These are phyloP conservation scores for Solanum appendiculatum DNA, from an alignment of 257 asterid species.

Conservation along the genomic window DNA sequence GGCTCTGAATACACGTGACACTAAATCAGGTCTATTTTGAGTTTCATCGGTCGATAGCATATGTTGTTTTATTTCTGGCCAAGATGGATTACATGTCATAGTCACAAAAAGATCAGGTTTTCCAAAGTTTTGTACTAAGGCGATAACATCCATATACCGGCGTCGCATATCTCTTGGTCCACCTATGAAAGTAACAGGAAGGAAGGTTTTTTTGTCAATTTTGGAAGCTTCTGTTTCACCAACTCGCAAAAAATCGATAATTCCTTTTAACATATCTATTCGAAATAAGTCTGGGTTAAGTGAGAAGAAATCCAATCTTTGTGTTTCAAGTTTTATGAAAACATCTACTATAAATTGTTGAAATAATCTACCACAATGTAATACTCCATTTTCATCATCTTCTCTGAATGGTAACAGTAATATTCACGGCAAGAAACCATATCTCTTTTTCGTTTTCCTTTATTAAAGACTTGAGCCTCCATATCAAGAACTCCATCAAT, in stretches of 20 bases:
- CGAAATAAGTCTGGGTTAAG: background rate
- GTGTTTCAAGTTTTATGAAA: background rate
- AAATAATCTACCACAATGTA: background rate
- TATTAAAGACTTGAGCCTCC: background rate
- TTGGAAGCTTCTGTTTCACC: background rate
- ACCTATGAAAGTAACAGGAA: background rate
- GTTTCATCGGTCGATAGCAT: background rate
- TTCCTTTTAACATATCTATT: background rate
- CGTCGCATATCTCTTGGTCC: background rate
- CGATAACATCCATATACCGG: background rate
- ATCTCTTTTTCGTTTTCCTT: background rate
- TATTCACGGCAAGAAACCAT: background rate
- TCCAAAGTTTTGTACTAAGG: background rate
- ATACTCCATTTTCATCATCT: background rate
- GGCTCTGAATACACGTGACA: background rate
- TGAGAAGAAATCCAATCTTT: background rate
- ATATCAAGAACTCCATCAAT: background rate
- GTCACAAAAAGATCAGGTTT: background rate
- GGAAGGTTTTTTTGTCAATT: background rate
- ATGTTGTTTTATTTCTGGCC: background rate
- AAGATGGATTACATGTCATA: background rate
- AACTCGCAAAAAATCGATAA: background rate
- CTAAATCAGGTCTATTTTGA: background rate
- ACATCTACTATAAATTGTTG: no score
- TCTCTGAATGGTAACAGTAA: background rate